phyloP scores from a whole-genome alignment of 2,329 filamentous ascomycete genomes.

The Truncatella angustata region DNA sequence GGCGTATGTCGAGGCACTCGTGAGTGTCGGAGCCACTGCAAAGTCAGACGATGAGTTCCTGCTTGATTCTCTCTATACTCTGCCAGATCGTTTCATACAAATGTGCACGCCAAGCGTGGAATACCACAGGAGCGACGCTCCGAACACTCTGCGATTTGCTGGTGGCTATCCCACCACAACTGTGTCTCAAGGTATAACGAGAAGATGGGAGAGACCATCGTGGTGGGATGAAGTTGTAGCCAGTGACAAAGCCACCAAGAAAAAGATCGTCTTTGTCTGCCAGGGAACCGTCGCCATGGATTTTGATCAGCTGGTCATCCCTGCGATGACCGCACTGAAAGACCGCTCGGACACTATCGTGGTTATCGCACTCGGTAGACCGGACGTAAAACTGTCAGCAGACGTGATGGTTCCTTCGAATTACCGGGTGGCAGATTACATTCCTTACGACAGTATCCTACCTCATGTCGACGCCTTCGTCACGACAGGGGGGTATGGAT shows the following conservation, averaged over 20 bases:
- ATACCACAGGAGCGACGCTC: constrained; percentile 34
- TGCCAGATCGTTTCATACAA: constrained; percentile 32
- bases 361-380: constrained; percentile 29
- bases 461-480: constrained; percentile 39
- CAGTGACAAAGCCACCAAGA: constrained; percentile 21
- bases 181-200: constrained; percentile 16
- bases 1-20: constrained; percentile 3
- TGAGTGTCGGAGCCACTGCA: neutral
- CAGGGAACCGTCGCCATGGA: constrained; percentile 45
- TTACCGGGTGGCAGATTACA: constrained; percentile 28
- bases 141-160: constrained; percentile 38
- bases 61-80: neutral
- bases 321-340: constrained; percentile 41
- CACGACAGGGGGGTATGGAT: constrained; percentile 48
- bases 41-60: neutral
- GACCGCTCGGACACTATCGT: constrained; percentile 37
- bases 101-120: constrained; percentile 38
- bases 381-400: constrained; percentile 23
- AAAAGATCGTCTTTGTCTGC: constrained; percentile 42
- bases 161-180: constrained; percentile 37
- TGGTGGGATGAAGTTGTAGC: constrained; percentile 44
- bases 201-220: constrained; percentile 30
- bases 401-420: constrained; percentile 18
- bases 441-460: constrained; percentile 32
- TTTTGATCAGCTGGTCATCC: constrained; percentile 41